Conservation (phyloP, 2,329 filamentous ascomycete genomes). For the Davidsoniella neocaledoniae region DNA sequence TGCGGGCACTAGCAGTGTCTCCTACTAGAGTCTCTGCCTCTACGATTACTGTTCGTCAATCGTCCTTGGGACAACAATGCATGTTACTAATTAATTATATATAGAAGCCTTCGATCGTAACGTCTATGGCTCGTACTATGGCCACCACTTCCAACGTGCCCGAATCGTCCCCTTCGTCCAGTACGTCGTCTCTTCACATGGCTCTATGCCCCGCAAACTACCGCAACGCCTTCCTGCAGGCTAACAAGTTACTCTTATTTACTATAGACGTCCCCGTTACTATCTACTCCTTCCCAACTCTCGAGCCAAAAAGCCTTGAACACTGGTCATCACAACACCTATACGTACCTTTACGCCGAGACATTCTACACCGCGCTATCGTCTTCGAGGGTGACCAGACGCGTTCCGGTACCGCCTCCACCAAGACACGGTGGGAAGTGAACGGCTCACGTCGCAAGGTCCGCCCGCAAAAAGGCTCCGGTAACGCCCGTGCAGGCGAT, state of each 20-base stretch:
- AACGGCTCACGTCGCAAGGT: slow-evolving; percentile 72
- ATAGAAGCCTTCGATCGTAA: no score
- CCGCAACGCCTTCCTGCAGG: no score
- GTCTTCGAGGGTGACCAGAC: slow-evolving; percentile 83
- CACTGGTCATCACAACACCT: slow-evolving; percentile 71
- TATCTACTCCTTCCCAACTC: slow-evolving; percentile 73
- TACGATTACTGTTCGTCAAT: not conserved
- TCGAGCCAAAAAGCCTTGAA: slow-evolving; percentile 68
- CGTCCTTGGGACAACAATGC: no score
- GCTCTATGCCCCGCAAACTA: no score
- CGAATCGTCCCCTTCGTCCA: no score
- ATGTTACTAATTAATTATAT: no score
- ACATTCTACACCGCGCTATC: slow-evolving; percentile 83
- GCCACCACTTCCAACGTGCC: no score
- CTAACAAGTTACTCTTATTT: no score
- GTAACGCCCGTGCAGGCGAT: slow-evolving; percentile 61
- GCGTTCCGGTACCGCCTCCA: slow-evolving; percentile 69
- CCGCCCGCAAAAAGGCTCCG: slow-evolving; percentile 71
- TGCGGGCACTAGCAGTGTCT: slow-evolving; percentile 25
- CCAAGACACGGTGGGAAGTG: slow-evolving; percentile 70
- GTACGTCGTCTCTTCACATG: no score
- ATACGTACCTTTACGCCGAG: slow-evolving; percentile 68
- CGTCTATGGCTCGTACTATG: no score
- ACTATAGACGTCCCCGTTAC: slow-evolving; percentile 55
- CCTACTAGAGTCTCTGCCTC: not conserved